Evolutionary conservation across 192 early-diverging fungal species (phyloP).

Genomic region (Entomortierella lignicola): DNA sequence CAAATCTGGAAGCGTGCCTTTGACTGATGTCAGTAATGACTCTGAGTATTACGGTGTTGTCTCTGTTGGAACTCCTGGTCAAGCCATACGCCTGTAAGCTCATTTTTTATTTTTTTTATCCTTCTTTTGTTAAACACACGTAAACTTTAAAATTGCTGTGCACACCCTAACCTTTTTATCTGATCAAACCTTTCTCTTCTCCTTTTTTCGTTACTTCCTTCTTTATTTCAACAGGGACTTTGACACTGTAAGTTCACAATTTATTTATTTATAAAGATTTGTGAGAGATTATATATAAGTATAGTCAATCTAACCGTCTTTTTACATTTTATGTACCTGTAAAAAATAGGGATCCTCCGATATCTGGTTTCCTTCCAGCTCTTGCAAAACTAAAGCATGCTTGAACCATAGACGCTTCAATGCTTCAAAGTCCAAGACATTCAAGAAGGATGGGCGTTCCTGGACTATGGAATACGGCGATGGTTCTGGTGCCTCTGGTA

Average conservation of each 20-base stretch:
- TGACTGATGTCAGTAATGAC: neutral
- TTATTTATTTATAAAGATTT: no score
- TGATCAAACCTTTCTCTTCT: neutral
- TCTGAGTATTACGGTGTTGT: conserved; percentile 7
- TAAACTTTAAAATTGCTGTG: neutral
- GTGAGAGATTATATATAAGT: neutral
- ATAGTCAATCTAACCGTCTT: conserved; percentile 21
- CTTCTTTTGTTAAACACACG: no score
- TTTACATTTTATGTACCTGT: no score
- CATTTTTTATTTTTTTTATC: neutral
- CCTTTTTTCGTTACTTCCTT: no score
- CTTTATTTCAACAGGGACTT: neutral
- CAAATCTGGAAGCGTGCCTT: neutral
- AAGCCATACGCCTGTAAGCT: conserved; percentile 2
- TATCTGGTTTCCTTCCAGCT: conserved; percentile 55
- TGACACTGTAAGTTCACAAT: conserved; percentile 17
- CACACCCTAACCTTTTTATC: neutral
- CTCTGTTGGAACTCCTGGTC: conserved; percentile 1
- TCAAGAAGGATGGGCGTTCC: conserved; percentile 60
- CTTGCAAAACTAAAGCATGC: conserved; percentile 59
- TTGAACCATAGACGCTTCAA: conserved; percentile 60
- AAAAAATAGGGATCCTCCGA: conserved; percentile 34
- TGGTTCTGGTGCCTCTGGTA: conserved; percentile 56
- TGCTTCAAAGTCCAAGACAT: conserved; percentile 59
- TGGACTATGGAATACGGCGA: conserved; percentile 73